Percentiles rank a stretch among this genome's conserved stretches.
Evolutionary conservation across 2,329 filamentous ascomycete species (phyloP).

Genomic region (Verticillium longisporum): DNA sequence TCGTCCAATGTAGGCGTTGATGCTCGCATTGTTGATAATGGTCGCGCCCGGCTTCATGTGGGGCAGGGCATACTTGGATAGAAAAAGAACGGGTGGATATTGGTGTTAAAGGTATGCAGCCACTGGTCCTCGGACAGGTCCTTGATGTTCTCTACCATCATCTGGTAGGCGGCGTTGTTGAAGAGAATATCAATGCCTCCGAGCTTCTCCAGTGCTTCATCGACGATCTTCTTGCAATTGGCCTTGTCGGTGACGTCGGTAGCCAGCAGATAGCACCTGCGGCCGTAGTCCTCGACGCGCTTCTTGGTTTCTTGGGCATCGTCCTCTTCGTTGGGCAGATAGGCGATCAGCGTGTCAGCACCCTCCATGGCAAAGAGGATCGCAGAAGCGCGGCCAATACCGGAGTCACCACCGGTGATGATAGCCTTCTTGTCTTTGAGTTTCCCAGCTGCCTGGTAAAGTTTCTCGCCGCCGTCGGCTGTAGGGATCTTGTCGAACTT

Average conservation of each 20-base stretch:
- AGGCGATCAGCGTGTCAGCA: constrained; percentile 65
- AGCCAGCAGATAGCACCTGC: constrained; percentile 56
- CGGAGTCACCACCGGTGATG: constrained; percentile 75
- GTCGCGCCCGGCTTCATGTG: constrained; percentile 69
- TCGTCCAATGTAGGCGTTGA: constrained; percentile 77
- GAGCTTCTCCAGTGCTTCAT: constrained; percentile 58
- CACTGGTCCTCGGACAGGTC: constrained; percentile 75
- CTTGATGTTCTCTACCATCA: constrained; percentile 64
- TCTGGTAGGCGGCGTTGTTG: constrained; percentile 63
- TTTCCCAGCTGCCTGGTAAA: constrained; percentile 71
- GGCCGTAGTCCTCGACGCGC: constrained; percentile 59
- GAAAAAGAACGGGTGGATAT: constrained; percentile 75
- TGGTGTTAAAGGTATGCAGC: constrained; percentile 72
- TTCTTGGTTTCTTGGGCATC: constrained; percentile 71
- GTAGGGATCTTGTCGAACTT: constrained; percentile 60
- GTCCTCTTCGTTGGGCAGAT: constrained; percentile 67
- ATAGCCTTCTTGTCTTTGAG: constrained; percentile 67
- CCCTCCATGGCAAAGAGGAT: constrained; percentile 78
- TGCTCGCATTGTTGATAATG: constrained; percentile 81
- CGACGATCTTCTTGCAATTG: constrained; percentile 64
- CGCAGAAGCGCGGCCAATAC: constrained; percentile 70
- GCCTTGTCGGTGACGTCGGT: constrained; percentile 58
- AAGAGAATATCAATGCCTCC: constrained; percentile 67
- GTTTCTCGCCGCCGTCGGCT: constrained; percentile 58
- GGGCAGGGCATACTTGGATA: constrained; percentile 68